phyloP scores from a whole-genome alignment of 495 filamentous ascomycete genomes.

The Penicillium bovifimosum region DNA sequence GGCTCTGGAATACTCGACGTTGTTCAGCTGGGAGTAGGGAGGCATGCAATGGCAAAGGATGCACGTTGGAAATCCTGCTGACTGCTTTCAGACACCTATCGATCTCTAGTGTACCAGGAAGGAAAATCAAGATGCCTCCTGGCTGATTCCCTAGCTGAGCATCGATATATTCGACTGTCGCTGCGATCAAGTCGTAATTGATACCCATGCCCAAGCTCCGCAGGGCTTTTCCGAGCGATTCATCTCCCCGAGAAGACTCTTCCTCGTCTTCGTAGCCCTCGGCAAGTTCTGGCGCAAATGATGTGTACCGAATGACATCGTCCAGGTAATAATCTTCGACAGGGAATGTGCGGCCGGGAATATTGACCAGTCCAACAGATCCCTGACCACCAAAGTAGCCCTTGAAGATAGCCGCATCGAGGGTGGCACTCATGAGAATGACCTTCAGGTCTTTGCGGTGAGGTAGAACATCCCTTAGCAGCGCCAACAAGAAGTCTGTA shows the following conservation, averaged over 20 bases:
- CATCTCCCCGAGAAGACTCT: conserved; percentile 30
- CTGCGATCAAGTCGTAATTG: conserved; percentile 85
- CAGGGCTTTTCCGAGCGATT: conserved; percentile 58
- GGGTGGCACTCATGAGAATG: conserved; percentile 95
- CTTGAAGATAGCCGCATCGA: conserved; percentile 83
- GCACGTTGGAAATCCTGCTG: conserved; percentile 59
- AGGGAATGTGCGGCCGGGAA: conserved; percentile 83
- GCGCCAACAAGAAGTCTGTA: conserved; percentile 86
- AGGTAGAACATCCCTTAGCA: conserved; percentile 78
- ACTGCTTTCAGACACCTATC: conserved; percentile 70
- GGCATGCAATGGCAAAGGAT: conserved; percentile 86
- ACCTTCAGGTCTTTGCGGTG: conserved; percentile 79
- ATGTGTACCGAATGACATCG: conserved; percentile 74
- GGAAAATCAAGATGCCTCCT: conserved; percentile 89
- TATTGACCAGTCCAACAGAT: conserved; percentile 72
- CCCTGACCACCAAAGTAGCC: conserved; percentile 70
- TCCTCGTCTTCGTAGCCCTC: conserved; percentile 34
- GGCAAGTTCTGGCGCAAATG: conserved; percentile 51
- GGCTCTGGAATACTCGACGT: conserved; percentile 70
- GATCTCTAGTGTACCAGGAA: conserved; percentile 84
- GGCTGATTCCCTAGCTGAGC: conserved; percentile 58
- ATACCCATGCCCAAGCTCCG: conserved; percentile 76
- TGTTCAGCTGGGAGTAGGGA: conserved; percentile 85
- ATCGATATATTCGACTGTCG: conserved; percentile 76
- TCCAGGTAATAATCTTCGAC: conserved; percentile 89